Evolutionary conservation across 345 rosid species (phyloP).

Genomic region (Barbarea vulgaris): DNA sequence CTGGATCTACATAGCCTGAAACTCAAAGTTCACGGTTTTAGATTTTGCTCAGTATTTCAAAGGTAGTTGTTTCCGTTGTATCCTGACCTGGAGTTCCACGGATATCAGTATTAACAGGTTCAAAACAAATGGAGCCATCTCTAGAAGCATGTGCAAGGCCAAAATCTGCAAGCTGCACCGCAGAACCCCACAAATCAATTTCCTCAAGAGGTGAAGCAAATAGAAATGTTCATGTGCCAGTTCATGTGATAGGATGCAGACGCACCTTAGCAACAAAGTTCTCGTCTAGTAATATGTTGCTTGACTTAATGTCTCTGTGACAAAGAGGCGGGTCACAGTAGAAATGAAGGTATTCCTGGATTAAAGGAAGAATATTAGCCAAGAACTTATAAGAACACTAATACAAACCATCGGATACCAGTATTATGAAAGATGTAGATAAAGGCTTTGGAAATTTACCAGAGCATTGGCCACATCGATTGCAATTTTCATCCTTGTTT

Average conservation of each 20-base stretch:
- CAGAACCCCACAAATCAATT: slow-evolving; percentile 13
- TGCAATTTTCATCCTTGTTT: slow-evolving; percentile 79
- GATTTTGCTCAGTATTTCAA: slow-evolving; percentile 9
- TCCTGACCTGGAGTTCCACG: slow-evolving; percentile 96
- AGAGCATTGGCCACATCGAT: slow-evolving; percentile 95
- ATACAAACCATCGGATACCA: background rate
- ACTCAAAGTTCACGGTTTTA: slow-evolving; percentile 21
- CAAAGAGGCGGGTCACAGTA: slow-evolving; percentile 97
- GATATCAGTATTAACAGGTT: slow-evolving; percentile 80
- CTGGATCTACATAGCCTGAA: slow-evolving; percentile 97
- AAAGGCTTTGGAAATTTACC: slow-evolving; percentile 51
- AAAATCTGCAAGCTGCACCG: slow-evolving; percentile 89
- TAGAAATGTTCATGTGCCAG: background rate
- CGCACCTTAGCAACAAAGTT: slow-evolving; percentile 88
- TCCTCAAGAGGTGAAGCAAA: background rate
- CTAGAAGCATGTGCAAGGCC: slow-evolving; percentile 94
- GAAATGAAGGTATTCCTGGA: slow-evolving; percentile 94
- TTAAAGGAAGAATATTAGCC: slow-evolving; percentile 5
- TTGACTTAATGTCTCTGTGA: slow-evolving; percentile 96
- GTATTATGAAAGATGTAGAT: background rate
- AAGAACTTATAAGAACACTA: slow-evolving; percentile 27
- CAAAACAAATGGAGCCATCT: slow-evolving; percentile 85
- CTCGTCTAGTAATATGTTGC: slow-evolving; percentile 91
- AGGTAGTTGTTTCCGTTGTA: slow-evolving; percentile 8
- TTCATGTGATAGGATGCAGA: background rate